Evolutionary conservation across 768 basidiomycete genomes (phyloP).

Genomic region (Russula emetica): DNA sequence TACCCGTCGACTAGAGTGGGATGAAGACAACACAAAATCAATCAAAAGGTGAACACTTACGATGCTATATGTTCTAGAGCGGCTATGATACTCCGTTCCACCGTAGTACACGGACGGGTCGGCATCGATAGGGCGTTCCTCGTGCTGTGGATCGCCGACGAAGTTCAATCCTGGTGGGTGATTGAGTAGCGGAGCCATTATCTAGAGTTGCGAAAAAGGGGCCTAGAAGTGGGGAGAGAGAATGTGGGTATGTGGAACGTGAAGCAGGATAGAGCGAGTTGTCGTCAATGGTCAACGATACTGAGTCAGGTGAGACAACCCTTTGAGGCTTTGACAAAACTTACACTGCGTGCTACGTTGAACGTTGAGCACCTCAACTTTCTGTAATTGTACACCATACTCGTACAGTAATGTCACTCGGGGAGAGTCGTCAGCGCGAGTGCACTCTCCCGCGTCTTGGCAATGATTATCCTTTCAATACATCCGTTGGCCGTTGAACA

Average conservation of each 20-base stretch:
- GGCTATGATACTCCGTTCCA: conserved; percentile 69
- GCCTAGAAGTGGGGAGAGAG: background rate
- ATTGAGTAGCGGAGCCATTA: conserved; percentile 61
- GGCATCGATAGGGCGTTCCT: conserved; percentile 45
- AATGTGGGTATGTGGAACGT: conserved; percentile 3
- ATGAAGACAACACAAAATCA: background rate
- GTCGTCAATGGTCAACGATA: background rate
- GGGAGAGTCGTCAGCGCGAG: too few relatives aligned
- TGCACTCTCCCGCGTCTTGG: too few relatives aligned
- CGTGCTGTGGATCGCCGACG: conserved; percentile 51
- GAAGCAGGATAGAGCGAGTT: conserved; percentile 7
- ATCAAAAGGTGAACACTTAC: conserved; percentile 45
- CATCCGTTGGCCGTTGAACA: too few relatives aligned
- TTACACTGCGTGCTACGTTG: too few relatives aligned
- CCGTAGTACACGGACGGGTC: conserved; percentile 85
- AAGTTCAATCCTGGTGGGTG: conserved; percentile 66
- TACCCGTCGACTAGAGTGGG: conserved; percentile 23
- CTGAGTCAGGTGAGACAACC: background rate
- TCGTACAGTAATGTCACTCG: too few relatives aligned
- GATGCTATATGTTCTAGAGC: conserved; percentile 83
- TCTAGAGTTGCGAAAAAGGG: conserved; percentile 8
- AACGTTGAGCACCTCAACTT: too few relatives aligned
- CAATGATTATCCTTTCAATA: too few relatives aligned
- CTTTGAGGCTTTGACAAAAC: too few relatives aligned
- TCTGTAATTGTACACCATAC: too few relatives aligned